Base-by-base conservation (phyloP, 108 stramenopile species). In the Nitzschia sp. region DNA sequence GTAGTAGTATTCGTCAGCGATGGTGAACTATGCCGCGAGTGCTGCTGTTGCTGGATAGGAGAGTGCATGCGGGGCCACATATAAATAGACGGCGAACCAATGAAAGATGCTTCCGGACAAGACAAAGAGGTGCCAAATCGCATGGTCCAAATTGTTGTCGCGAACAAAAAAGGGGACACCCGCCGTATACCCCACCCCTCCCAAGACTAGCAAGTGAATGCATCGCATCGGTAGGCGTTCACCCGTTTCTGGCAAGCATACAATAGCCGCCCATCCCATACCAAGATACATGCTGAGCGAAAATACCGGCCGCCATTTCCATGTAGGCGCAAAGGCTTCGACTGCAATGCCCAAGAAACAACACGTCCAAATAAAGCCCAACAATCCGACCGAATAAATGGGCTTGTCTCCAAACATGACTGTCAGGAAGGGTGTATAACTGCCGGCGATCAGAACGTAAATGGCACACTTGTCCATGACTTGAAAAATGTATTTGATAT, bases 361-460 rank as follows among this genome's bases (percentile, higher is more conserved):
- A 54, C 92, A 92, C 0, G 76, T 54, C 97, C 97, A 99, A 47
- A 96, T 81, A 58, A 93, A 89, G 9, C 76, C 58, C 32, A 97
- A 72, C 51, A 98, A 65, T 17, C 86, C 64, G 18, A 47, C 27
- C n/a, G 86, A 85, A 28, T 68, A 84, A 2, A 77, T 32, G 15
- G 71, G 72, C 27, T 93, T 72, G 73, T 98, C 84, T 26, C 75
- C 83, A 47, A 95, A 71, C 29, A 85, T 71, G 46, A 98, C 87
- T 57, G 74, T 75, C 21, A 97, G 48, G 70, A 98, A 96, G 8
- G 98, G 98, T 18, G 96, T 96, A 79, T 99, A 99, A 27, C 83
- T 87, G 6, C 98, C 97, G 11, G 97, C 96, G 71, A 99, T 98
- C 21, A 99, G 82, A 34, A 98, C 70, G 79, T 97, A 99, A 67